Percentiles rank a stretch among this genome's conserved stretches.
phyloP scores from a whole-genome alignment of 192 early-diverging fungal species.

The Pecoramyces ruminantium region DNA sequence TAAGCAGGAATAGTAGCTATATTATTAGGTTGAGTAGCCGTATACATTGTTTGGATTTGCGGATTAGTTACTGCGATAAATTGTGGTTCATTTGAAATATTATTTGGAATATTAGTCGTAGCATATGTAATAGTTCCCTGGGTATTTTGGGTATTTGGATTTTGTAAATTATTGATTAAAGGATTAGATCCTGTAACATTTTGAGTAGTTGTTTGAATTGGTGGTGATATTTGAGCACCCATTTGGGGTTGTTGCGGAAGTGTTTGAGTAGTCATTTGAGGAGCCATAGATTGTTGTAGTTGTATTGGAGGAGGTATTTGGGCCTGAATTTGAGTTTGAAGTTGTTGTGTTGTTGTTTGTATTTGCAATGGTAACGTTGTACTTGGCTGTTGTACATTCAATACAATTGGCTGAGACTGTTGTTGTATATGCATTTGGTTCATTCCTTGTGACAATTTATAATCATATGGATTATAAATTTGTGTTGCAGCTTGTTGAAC shows the following conservation, averaged over 20 bases:
- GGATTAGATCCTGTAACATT: neutral
- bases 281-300: neutral
- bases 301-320: neutral
- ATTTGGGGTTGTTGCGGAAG: neutral
- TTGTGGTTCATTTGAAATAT: neutral
- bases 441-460: neutral
- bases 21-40: neutral
- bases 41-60: neutral
- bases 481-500: neutral
- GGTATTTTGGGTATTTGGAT: neutral
- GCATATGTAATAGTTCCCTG: neutral
- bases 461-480: neutral
- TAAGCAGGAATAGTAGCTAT: neutral
- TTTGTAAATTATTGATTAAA: neutral
- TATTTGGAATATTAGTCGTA: neutral
- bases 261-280: neutral
- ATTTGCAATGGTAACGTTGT: neutral
- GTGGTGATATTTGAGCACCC: neutral
- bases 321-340: neutral
- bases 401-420: neutral
- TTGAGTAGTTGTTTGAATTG: neutral
- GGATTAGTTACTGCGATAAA: neutral
- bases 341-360: neutral
- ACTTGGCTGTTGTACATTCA: neutral
- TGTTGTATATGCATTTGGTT: neutral